Base-by-base conservation (phyloP, 495 filamentous ascomycete genomes). In the Hypomontagnella submonticulosa region DNA sequence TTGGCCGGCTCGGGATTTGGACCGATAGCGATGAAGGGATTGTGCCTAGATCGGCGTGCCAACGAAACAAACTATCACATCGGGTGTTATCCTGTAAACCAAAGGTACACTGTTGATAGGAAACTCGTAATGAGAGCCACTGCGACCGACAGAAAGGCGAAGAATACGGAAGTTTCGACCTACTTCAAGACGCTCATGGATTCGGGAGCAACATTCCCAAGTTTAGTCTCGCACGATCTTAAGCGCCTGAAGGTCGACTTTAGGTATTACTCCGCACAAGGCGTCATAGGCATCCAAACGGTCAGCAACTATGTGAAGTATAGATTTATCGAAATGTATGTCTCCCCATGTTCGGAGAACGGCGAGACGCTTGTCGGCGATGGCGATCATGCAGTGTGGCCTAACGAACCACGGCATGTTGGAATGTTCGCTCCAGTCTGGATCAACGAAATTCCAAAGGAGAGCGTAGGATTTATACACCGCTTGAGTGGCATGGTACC, bases 401-500 rank as follows among this genome's bases (percentile, higher is more conserved):
- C 71, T 19, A 20, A 44, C 20, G 61, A 73, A 32, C 60, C 46
- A 10, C 44, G 50, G 13, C 10, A 23, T 3, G 60, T 74, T 30
- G 70, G 70, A 18, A 67, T 70, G 7, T 58, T 70, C 20, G 65
- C 15, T 33, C 71, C 71, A 1, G 71, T 74, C 44, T 15, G 57
- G 20, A 46, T 60, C 34, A 57, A 57, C 23, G 30, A 34, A 6
- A 12, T 38, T 41, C 4, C 20, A 18, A 18, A 40, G 34, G 49
- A 52, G 1, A n/a, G n/a, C n/a, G 8, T 10, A 6, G 12, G 7
- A 1, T 33, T 9, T 13, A 4, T 2, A 0, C 62, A 73, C 30
- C 78, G 82, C 4, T 73, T 83, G 18, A 76, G 72, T 43, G 79
- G 80, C 9, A 67, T 81, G 49, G 16, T 81, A 8, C 79, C 82